Evolutionary conservation across 352 stramenopile genomes (phyloP).

Genomic region (Achlya hypogyna): DNA sequence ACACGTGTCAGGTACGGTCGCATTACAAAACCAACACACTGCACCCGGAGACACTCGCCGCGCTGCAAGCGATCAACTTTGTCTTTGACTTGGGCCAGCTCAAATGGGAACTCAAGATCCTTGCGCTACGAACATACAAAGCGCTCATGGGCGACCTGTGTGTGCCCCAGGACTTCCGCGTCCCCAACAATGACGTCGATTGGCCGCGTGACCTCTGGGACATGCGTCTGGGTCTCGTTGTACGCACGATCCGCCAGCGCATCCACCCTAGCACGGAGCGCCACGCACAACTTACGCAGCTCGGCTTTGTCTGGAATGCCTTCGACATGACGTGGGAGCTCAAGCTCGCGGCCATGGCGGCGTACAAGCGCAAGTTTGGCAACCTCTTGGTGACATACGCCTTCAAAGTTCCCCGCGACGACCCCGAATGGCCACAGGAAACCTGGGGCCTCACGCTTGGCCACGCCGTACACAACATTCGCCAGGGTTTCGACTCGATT

Average conservation of each 20-base stretch:
- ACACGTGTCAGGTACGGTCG: conserved; percentile 5
- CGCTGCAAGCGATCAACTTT: conserved; percentile 16
- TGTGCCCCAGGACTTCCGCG: conserved; percentile 26
- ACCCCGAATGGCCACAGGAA: not conserved
- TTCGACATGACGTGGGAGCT: conserved; percentile 14
- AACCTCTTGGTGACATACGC: not conserved
- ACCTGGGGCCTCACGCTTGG: conserved; percentile 12
- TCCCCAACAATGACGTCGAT: conserved; percentile 12
- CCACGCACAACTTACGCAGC: not conserved
- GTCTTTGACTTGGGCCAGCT: conserved; percentile 17
- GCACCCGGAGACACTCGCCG: conserved; percentile 10
- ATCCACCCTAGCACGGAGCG: not conserved
- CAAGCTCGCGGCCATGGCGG: not conserved
- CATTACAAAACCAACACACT: conserved; percentile 12
- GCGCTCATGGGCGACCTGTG: conserved; percentile 23
- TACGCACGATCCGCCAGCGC: conserved; percentile 24
- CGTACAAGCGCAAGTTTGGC: conserved; percentile 6
- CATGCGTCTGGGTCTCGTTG: conserved; percentile 27
- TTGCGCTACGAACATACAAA: conserved; percentile 26
- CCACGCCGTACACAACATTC: conserved; percentile 13
- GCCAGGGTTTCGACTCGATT: not conserved
- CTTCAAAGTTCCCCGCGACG: conserved; percentile 8
- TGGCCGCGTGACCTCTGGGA: conserved; percentile 28
- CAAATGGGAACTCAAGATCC: conserved; percentile 17
- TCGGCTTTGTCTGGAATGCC: conserved; percentile 11